phyloP scores from a whole-genome alignment of 441 rosid species.

The Capsella rubella region DNA sequence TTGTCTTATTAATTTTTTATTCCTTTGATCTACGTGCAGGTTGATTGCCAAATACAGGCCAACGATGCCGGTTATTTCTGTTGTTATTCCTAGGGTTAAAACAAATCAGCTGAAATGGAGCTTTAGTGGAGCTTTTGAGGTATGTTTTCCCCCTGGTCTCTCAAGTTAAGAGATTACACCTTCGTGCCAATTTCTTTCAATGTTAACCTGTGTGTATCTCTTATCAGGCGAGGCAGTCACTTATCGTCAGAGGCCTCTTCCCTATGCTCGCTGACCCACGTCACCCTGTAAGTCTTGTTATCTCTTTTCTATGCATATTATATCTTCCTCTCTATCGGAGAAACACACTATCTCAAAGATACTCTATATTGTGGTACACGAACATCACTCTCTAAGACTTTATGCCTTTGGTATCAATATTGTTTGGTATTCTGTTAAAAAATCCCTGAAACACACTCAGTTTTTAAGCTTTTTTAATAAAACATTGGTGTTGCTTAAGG shows the following conservation, averaged over 20 bases:
- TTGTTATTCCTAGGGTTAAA: slow-evolving; percentile 91
- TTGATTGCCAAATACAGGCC: slow-evolving; percentile 97
- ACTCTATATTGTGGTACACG: slow-evolving; percentile 4
- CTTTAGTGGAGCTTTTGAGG: slow-evolving; percentile 96
- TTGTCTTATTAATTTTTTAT: not conserved
- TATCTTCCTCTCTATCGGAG: not conserved
- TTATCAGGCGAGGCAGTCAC: slow-evolving; percentile 92
- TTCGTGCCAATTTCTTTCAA: not conserved
- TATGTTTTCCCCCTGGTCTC: slow-evolving; percentile 34
- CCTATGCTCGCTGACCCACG: slow-evolving; percentile 99
- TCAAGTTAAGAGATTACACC: not conserved
- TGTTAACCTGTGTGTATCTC: slow-evolving; percentile 25
- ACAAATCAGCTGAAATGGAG: slow-evolving; percentile 93
- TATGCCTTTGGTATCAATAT: not conserved
- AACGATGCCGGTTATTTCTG: slow-evolving; percentile 92
- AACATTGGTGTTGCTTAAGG: slow-evolving; percentile 48
- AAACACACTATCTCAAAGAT: slow-evolving; percentile 1
- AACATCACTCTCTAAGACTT: not conserved
- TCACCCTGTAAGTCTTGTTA: slow-evolving; percentile 72
- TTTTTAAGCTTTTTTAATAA: not conserved
- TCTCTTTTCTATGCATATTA: not conserved
- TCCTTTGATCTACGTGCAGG: slow-evolving; percentile 50
- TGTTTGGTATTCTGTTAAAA: not conserved
- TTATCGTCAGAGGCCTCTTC: slow-evolving; percentile 92
- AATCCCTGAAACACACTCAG: not conserved